phyloP scores from a whole-genome alignment of 192 early-diverging fungal species.

The Backusella circina region DNA sequence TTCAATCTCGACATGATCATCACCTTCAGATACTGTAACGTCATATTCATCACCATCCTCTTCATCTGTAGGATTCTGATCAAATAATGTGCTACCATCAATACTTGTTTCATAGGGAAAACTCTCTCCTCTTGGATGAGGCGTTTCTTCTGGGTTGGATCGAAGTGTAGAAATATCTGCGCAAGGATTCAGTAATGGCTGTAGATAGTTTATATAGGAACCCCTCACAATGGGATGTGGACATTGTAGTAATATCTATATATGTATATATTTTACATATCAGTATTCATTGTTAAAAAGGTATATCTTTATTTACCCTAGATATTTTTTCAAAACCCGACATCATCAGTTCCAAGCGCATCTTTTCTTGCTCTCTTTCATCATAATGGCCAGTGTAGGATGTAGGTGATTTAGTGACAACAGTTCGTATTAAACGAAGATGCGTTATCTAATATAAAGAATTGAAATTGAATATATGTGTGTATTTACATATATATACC shows the following conservation, averaged over 20 bases:
- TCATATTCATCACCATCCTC: conserved; percentile 4
- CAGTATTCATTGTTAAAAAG: no score
- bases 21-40: not conserved
- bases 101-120: not conserved
- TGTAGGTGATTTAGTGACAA: conserved; percentile 32
- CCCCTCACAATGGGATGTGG: conserved; percentile 22
- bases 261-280: no score
- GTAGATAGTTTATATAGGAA: conserved; percentile 22
- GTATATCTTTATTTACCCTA: conserved; percentile 21
- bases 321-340: conserved; percentile 38
- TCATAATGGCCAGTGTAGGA: conserved; percentile 23
- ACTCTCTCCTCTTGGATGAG: not conserved
- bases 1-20: conserved; percentile 11
- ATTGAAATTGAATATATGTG: not conserved
- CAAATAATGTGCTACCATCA: not conserved
- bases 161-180: not conserved
- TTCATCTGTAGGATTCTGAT: not conserved
- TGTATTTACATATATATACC: not conserved
- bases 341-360: conserved; percentile 32
- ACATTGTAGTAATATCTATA: conserved; percentile 22
- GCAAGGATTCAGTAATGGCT: conserved; percentile 21
- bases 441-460: conserved; percentile 27
- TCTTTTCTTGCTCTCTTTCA: conserved; percentile 24
- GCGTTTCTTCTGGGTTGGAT: not conserved
- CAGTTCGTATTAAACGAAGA: conserved; percentile 30